Base-by-base conservation (phyloP, 257 asterid genomes). In the Scutellaria minor region DNA sequence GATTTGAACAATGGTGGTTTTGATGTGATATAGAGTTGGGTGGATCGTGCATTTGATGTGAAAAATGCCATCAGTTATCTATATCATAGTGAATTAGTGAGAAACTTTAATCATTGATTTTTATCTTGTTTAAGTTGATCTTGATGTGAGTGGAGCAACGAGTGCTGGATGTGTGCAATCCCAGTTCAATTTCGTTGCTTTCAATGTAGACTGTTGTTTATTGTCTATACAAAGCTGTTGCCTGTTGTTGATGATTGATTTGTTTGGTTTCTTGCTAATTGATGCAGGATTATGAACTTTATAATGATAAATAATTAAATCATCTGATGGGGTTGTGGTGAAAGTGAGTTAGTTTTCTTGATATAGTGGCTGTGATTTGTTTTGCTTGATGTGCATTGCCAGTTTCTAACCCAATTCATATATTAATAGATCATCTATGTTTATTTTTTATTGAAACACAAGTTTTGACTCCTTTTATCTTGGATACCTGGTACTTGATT, bases 401-500 rank as follows among this genome's bases (percentile, higher is more conserved):
- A 24, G 18, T 40, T 57, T 39, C 52, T 68, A 20, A 27, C 42
- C 27, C 64, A 45, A 44, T 9, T 65, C 45, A 12, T 47, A 24
- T 66, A 31, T 13, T 54, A 22, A 37, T 66, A 8, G 22, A 27
- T 22, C 50, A 5, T 39, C 35, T 10, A 22, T 53, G 62, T 20
- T 50, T 35, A 27, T 27, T 31, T 31, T 69, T 13, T 40, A 24
- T 35, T 15, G 46, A 35, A 59, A 40, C 27, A 68, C 18, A 31
- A 46, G 42, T 71, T 48, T 24, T 57, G 46, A 27, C 40, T 31
- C 51, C 68, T 22, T 53, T 59, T 68, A 27, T 64, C 37, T 73
- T 4, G 64, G 64, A 50, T 69, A 9, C 42, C 50, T 78, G 62
- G 69, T 77, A 46, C 20, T 44, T 50, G 27, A 48, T 67, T 81